Percentiles rank a stretch among this genome's conserved stretches.
These are phyloP conservation scores for Aspergillus quadrilineatus DNA, from an alignment of 2,329 filamentous ascomycete genomes.

Conservation along the genomic window DNA sequence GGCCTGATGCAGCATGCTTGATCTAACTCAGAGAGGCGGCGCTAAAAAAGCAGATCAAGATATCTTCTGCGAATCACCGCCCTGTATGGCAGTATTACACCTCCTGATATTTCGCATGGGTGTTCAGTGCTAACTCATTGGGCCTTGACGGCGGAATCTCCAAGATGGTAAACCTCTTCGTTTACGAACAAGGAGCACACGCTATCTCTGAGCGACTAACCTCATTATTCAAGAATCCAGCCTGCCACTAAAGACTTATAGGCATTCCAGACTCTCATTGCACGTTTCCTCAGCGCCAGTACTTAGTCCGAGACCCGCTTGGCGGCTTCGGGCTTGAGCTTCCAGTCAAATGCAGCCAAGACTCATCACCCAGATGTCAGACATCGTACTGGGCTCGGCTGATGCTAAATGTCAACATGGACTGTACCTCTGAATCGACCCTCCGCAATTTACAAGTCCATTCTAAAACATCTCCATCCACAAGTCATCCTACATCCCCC, in stretches of 20 bases:
- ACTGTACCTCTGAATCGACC: not conserved
- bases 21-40: conserved; percentile 10
- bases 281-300: not conserved
- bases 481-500: not conserved
- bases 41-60: conserved; percentile 17
- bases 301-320: not conserved
- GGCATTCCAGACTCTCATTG: conserved; percentile 1
- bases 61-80: conserved; percentile 15
- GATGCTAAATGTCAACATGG: not conserved
- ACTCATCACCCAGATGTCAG: not conserved
- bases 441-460: not conserved
- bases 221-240: not conserved
- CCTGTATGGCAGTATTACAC: not conserved
- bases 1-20: conserved; percentile 6
- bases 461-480: not conserved
- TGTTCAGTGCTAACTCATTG: not conserved
- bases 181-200: conserved; percentile 16
- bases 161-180: not conserved
- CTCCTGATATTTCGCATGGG: conserved; percentile 4
- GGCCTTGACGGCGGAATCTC: conserved; percentile 4
- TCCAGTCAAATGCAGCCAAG: not conserved
- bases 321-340: not conserved
- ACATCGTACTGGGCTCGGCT: not conserved
- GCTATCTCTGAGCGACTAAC: conserved; percentile 8
- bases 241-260: conserved; percentile 3